These are phyloP conservation scores for Kazachstania taianensis DNA, from an alignment of 805 yeast genomes.

Conservation along the genomic window DNA sequence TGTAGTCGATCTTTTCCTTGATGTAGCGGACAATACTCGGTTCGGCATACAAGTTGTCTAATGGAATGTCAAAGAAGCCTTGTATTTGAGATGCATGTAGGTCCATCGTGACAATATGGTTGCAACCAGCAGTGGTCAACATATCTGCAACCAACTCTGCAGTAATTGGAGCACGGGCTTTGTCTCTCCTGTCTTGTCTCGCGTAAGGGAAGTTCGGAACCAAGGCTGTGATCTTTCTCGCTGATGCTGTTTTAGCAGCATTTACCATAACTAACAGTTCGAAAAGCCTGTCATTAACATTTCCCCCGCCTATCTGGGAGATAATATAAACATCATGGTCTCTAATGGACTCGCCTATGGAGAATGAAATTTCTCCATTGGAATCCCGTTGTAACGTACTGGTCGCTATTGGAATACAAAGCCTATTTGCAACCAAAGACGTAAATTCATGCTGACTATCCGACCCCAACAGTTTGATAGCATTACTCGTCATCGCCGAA, in stretches of 20 bases:
- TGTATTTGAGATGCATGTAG: conserved; percentile 80
- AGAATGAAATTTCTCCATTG: conserved; percentile 63
- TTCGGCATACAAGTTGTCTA: conserved; percentile 75
- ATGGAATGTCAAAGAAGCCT: conserved; percentile 75
- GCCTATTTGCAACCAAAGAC: conserved; percentile 53
- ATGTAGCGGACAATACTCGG: conserved; percentile 71
- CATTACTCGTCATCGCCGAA: conserved; percentile 52
- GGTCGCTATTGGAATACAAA: conserved; percentile 51
- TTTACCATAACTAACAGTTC: conserved; percentile 69
- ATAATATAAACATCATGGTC: conserved; percentile 76
- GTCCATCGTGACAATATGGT: conserved; percentile 80
- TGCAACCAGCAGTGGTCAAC: conserved; percentile 75
- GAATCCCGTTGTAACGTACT: conserved; percentile 55
- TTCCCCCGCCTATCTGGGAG: conserved; percentile 70
- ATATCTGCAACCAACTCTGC: conserved; percentile 80
- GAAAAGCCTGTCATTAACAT: conserved; percentile 62
- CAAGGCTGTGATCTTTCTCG: conserved; percentile 72
- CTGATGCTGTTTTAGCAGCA: conserved; percentile 79
- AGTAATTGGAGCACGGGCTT: conserved; percentile 75
- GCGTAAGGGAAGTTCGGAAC: conserved; percentile 80
- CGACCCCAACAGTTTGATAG: conserved; percentile 57
- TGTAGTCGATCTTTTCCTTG: conserved; percentile 44
- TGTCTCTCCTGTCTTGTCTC: conserved; percentile 78
- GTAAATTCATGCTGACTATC: conserved; percentile 61
- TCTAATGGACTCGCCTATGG: conserved; percentile 72